phyloP scores from a whole-genome alignment of 495 filamentous ascomycete genomes.

The Lepidopterella palustris region DNA sequence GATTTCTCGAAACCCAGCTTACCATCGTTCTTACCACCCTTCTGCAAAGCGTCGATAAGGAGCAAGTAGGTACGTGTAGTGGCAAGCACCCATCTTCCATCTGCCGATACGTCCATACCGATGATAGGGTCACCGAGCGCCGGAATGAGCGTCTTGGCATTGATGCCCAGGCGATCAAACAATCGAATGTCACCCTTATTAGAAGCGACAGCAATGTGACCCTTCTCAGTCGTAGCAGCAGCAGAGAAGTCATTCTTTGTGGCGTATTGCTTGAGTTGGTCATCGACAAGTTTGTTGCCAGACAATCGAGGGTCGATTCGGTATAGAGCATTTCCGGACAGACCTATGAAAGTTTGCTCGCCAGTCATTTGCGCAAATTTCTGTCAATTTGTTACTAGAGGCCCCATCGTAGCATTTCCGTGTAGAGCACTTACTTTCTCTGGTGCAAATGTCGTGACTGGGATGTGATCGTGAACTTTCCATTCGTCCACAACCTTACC shows the following conservation, averaged over 20 bases:
- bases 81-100: conserved; percentile 90
- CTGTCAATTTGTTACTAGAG: conserved; percentile 37
- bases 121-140: conserved; percentile 93
- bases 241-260: conserved; percentile 97
- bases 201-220: conserved; percentile 91
- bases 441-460: conserved; percentile 81
- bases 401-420: neutral
- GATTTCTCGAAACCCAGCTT: conserved; percentile 95
- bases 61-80: conserved; percentile 94
- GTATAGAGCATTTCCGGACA: conserved; percentile 86
- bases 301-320: conserved; percentile 87
- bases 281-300: conserved; percentile 88
- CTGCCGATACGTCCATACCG: conserved; percentile 86
- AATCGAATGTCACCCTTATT: conserved; percentile 97
- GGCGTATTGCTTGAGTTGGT: conserved; percentile 86
- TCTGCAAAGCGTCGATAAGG: conserved; percentile 84
- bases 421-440: conserved; percentile 55
- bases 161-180: conserved; percentile 93
- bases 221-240: conserved; percentile 87
- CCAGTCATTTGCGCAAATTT: conserved; percentile 98
- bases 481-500: conserved; percentile 99
- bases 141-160: conserved; percentile 94
- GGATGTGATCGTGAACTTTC: conserved; percentile 98
- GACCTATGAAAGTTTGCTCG: conserved; percentile 89
- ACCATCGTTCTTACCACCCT: conserved; percentile 90